Evolutionary conservation across 2,329 filamentous ascomycete species (phyloP).

Genomic region (Xylariaceae sp.): DNA sequence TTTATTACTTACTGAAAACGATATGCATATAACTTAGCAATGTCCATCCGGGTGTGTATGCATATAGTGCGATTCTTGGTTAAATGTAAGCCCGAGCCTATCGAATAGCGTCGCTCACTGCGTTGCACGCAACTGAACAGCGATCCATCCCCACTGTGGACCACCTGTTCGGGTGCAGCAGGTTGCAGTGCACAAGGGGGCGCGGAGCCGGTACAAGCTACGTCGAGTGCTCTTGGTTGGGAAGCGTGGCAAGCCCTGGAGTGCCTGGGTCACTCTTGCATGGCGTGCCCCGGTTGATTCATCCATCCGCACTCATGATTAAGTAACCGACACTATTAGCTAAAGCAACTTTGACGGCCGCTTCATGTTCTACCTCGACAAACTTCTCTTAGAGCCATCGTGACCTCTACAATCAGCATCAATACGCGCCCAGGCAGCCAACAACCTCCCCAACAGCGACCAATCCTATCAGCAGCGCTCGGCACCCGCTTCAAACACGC

Average conservation of each 20-base stretch:
- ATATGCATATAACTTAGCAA: too few species aligned
- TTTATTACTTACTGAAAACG: too few species aligned
- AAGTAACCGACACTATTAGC: constrained; percentile 36
- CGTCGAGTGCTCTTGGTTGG: constrained; percentile 1
- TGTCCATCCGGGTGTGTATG: too few species aligned
- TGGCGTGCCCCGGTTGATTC: constrained; percentile 29
- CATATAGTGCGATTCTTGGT: too few species aligned
- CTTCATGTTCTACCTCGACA: constrained; percentile 37
- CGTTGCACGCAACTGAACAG: constrained; percentile 10
- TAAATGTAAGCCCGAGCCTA: constrained; percentile 2
- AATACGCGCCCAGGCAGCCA: constrained; percentile 18
- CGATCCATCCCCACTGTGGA: constrained; percentile 17
- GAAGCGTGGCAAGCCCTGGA: too few species aligned
- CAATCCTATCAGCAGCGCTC: constrained; percentile 9
- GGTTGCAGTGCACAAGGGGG: not conserved
- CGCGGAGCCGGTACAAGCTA: constrained; percentile 1
- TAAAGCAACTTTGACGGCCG: constrained; percentile 33
- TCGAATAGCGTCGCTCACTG: constrained; percentile 10
- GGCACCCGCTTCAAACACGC: constrained; percentile 5
- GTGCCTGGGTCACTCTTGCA: not conserved
- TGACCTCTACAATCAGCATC: constrained; percentile 24
- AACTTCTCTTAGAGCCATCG: constrained; percentile 39
- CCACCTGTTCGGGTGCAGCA: constrained; percentile 18
- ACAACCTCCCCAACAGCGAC: constrained; percentile 2
- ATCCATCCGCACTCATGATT: constrained; percentile 26